phyloP scores from a whole-genome alignment of 192 early-diverging fungal genomes.

The Gonapodya prolifera region DNA sequence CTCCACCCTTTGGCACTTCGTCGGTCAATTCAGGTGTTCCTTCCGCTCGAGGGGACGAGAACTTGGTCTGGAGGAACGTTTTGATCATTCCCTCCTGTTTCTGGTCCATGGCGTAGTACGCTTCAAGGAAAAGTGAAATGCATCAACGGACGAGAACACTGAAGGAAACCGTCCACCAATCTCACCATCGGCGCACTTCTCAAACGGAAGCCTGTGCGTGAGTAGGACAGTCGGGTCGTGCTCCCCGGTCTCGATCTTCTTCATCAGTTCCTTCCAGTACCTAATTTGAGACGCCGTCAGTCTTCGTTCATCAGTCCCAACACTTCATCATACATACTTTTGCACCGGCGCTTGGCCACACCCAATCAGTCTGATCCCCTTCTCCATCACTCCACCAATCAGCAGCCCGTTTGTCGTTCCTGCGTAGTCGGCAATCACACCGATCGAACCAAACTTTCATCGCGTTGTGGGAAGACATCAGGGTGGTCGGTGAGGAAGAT shows the following conservation, averaged over 20 bases:
- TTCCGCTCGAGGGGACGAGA: not conserved
- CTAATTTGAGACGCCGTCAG: not conserved
- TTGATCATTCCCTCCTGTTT: not conserved
- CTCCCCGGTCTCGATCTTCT: constrained; percentile 15
- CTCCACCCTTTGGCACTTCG: not conserved
- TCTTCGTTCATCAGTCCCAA: not conserved
- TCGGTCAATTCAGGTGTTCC: not conserved
- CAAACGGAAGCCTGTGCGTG: constrained; percentile 26
- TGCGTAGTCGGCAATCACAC: constrained; percentile 37
- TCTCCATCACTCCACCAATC: constrained; percentile 30
- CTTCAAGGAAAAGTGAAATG: not conserved
- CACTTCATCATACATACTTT: not conserved
- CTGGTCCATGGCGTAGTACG: not conserved
- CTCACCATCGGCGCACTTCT: constrained; percentile 2
- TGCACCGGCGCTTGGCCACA: constrained; percentile 18
- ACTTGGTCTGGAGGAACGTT: not conserved
- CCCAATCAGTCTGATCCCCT: constrained; percentile 15
- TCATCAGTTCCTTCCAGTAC: constrained; percentile 29
- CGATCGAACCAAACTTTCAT: constrained; percentile 19
- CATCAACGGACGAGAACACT: no score
- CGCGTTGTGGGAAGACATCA: not conserved
- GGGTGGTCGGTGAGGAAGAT: not conserved
- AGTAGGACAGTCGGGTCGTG: constrained; percentile 32
- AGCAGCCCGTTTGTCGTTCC: constrained; percentile 22
- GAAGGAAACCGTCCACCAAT: not conserved